Evolutionary conservation across 2,329 filamentous ascomycete species (phyloP).

Genomic region (Fusarium hainanense): DNA sequence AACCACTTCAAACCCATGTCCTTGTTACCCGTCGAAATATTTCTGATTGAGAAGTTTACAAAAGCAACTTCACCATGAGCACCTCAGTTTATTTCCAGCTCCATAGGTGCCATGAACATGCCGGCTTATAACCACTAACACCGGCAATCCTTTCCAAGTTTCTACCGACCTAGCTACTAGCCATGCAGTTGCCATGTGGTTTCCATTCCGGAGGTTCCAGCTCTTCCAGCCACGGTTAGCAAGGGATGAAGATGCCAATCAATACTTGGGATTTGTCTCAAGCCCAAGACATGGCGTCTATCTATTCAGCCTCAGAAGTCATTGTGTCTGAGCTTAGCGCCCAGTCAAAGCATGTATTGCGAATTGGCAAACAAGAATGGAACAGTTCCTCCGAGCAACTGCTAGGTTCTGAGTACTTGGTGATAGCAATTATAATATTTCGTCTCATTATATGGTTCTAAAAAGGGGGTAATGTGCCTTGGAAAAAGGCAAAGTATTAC

Average conservation of each 20-base stretch:
- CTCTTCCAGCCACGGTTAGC: neutral
- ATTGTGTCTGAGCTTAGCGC: constrained; percentile 9
- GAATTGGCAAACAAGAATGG: neutral
- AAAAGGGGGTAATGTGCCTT: neutral
- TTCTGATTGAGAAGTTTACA: constrained; percentile 15
- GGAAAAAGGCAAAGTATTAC: neutral
- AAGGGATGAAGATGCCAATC: neutral
- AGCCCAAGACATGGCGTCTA: constrained; percentile 1
- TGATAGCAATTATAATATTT: neutral
- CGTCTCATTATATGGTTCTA: neutral
- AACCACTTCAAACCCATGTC: constrained; percentile 38
- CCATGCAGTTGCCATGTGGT: constrained; percentile 19
- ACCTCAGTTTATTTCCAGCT: constrained; percentile 4
- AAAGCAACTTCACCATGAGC: constrained; percentile 23
- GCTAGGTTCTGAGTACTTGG: neutral
- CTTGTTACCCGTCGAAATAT: constrained; percentile 36
- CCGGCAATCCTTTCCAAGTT: neutral
- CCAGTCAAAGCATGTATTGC: neutral
- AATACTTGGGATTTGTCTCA: constrained; percentile 1
- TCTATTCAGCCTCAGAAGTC: neutral
- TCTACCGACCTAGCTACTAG: neutral
- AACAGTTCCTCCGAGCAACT: neutral
- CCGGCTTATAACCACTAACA: neutral
- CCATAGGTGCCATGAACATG: neutral
- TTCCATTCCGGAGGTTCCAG: neutral